Percentiles rank a stretch among this genome's conserved stretches.
Evolutionary conservation across 345 rosid genomes (phyloP).

Genomic region (Hevea brasiliensis): DNA sequence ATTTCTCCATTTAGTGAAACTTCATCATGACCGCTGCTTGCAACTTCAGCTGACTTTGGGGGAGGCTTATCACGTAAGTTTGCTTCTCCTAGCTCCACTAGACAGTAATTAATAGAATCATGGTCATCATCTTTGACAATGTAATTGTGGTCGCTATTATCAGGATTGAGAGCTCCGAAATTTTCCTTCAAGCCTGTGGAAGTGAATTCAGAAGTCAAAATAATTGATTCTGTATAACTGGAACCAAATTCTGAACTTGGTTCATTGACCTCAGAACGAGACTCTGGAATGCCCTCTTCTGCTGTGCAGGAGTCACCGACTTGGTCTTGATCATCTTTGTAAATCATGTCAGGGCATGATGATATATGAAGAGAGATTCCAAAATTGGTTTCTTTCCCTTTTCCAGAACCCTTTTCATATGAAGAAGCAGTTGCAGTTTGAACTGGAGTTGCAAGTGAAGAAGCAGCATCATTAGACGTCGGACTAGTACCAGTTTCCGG

Average conservation of each 20-base stretch:
- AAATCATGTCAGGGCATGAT: constrained; percentile 12
- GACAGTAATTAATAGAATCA: background rate
- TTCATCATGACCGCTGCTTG: constrained; percentile 15
- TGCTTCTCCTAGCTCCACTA: constrained; percentile 9
- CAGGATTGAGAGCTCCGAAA: constrained; percentile 17
- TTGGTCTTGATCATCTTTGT: constrained; percentile 19
- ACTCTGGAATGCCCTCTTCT: constrained; percentile 11
- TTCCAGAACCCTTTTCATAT: constrained; percentile 11
- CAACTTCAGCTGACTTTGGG: constrained; percentile 16
- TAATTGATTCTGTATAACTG: background rate
- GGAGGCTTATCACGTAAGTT: constrained; percentile 13
- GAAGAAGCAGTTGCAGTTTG: too few species aligned
- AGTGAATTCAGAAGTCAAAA: constrained; percentile 11
- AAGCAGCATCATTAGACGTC: too few species aligned
- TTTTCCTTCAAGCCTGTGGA: constrained; percentile 23
- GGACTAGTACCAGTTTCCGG: too few species aligned
- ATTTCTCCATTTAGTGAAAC: constrained; percentile 4
- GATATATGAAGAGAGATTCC: constrained; percentile 16
- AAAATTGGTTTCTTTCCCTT: constrained; percentile 20
- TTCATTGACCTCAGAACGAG: constrained; percentile 20
- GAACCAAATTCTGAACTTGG: background rate
- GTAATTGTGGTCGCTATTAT: constrained; percentile 12
- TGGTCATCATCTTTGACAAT: constrained; percentile 14
- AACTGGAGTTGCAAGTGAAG: too few species aligned
- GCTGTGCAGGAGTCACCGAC: constrained; percentile 1